Conservation (phyloP, 345 rosid genomes). For the Lepidium aucheri region DNA sequence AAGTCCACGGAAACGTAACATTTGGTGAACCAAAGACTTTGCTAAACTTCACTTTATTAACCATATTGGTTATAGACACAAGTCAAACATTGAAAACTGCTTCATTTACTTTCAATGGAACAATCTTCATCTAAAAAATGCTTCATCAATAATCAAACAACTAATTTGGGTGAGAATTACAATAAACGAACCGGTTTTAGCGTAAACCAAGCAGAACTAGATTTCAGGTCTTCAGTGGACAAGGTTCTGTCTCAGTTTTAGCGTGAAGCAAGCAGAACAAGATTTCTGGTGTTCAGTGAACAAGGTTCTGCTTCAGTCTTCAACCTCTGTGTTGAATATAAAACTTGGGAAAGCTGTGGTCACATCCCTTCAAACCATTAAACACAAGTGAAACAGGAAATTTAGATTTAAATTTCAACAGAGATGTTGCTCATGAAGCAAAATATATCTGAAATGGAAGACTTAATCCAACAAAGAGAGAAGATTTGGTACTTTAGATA, state of each 20-base stretch:
- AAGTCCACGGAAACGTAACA: not conserved
- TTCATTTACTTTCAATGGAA: conserved; percentile 1
- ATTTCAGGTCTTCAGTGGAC: not conserved
- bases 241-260: conserved; percentile 24
- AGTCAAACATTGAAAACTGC: not conserved
- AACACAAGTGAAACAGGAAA: conserved; percentile 15
- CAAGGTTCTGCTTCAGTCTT: conserved; percentile 25
- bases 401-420: not conserved
- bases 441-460: not conserved
- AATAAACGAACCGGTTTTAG: not conserved
- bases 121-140: not conserved
- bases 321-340: conserved; percentile 51
- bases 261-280: not conserved
- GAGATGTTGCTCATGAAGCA: not conserved
- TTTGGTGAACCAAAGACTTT: not conserved
- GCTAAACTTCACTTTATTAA: not conserved
- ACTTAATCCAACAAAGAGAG: not conserved
- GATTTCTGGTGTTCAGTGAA: not conserved
- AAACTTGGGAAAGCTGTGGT: conserved; percentile 60
- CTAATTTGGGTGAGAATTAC: not conserved
- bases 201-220: not conserved
- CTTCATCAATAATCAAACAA: not conserved
- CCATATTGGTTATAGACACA: not conserved
- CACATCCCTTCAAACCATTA: conserved; percentile 45
- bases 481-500: conserved; percentile 43